Evolutionary conservation across 140 eudicot species (phyloP), one percentile per base, ranked within the genome.

Genomic region (Ambrosia hybrid): DNA sequence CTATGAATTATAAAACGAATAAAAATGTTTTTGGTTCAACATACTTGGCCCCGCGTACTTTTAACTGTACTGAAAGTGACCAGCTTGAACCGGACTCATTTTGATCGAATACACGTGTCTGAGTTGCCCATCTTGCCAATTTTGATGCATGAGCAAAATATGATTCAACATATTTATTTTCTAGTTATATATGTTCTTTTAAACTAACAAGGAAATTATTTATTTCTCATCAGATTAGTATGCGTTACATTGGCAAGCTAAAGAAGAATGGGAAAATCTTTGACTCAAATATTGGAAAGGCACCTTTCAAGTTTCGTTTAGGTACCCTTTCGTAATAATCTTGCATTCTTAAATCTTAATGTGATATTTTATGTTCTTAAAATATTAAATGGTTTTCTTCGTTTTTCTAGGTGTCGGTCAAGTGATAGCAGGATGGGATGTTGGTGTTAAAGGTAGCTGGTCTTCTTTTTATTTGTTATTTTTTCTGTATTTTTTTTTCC

Each of bases 401-500:
- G 8, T 41, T 41, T 55, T 52, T 21, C 21, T 82, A 92, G 98
- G 98, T 51, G 80, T 88, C 6, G 97, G 97, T 17, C 73, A 86
- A 85, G 99, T 94, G 57, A 94, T 94, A 38, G 82, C 88, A 67
- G 99, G 99, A 58, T 94, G 99, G 99, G 99, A 94, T 78, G 96
- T 94, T 74, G 99, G 99, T 63, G 92, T 94, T 16, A 87, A 83
- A 52, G 99, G 99, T 84, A 83, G 48, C 11, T 9, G 10, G 58
- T 33, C 64, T 46, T 5, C n/a, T 7, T 30, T 56, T 41, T 41
- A 41, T 41, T 39, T 4, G 10, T 6, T 16, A 38, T 13, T 34
- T 30, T 37, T 61, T 10, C 38, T 10, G 45, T 6, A 36, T 55
- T 53, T 21, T 5, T 21, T 21, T 21, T n/a, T n/a, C n/a, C 30